phyloP scores from a whole-genome alignment of 2,329 filamentous ascomycete species.

The Pseudogymnoascus sp. region DNA sequence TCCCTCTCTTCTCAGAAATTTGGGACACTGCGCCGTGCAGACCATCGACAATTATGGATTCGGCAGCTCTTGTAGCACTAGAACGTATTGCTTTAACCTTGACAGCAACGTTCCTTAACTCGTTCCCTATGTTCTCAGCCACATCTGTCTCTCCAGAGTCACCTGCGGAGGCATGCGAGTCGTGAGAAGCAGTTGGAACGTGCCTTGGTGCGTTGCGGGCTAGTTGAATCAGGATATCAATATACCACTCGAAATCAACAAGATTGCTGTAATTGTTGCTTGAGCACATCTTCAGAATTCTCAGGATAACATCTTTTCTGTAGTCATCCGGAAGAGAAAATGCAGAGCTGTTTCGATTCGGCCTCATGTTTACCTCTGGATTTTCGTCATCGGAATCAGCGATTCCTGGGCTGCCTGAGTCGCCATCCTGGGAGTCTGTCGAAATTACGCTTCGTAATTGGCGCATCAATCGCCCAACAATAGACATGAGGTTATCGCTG shows the following conservation, averaged over 20 bases:
- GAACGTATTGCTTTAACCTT: slow-evolving; percentile 77
- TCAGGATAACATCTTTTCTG: slow-evolving; percentile 69
- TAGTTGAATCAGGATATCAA: slow-evolving; percentile 80
- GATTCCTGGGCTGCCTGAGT: neutral
- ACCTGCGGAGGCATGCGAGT: slow-evolving; percentile 12
- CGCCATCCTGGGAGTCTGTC: slow-evolving; percentile 36
- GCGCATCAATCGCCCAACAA: slow-evolving; percentile 79
- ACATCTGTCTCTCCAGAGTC: slow-evolving; percentile 33
- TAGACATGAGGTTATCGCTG: slow-evolving; percentile 71
- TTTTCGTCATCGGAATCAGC: slow-evolving; percentile 49
- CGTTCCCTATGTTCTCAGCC: slow-evolving; percentile 68
- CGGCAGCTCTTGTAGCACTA: slow-evolving; percentile 75
- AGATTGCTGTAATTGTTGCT: slow-evolving; percentile 81
- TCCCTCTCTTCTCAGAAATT: slow-evolving; percentile 53
- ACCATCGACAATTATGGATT: slow-evolving; percentile 60
- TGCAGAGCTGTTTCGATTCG: slow-evolving; percentile 31
- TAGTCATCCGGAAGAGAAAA: slow-evolving; percentile 73
- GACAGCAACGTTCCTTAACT: slow-evolving; percentile 84
- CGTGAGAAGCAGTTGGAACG: slow-evolving; percentile 29
- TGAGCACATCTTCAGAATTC: slow-evolving; percentile 83
- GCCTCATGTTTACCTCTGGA: slow-evolving; percentile 39
- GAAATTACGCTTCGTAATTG: slow-evolving; percentile 66
- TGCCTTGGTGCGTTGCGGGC: slow-evolving; percentile 56
- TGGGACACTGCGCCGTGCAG: slow-evolving; percentile 44
- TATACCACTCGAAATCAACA: slow-evolving; percentile 94